Evolutionary conservation across 1,139 yeast genomes (phyloP), one percentile per base, ranked within the genome.

Genomic region (Lodderomyces theae): DNA sequence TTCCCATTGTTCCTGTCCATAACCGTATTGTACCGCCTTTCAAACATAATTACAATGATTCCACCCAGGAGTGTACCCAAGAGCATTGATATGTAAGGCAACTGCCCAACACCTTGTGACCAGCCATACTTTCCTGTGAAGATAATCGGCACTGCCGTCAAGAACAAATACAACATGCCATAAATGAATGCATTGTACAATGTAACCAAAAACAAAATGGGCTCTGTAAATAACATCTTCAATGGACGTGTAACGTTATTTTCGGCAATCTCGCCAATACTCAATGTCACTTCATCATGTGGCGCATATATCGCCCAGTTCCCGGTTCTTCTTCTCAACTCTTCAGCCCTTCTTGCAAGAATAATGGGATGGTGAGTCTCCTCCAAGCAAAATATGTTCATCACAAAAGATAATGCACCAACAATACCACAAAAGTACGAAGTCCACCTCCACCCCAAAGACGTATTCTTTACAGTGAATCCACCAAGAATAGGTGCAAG

Each of bases 241-340:
- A 86, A 40, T 4, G 96, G 95, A 63, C 95, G 76, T 4, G 82
- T 56, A 35, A 87, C 60, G 52, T 83, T 86, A 54, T 82, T 84
- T 51, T 82, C 80, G 22, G 72, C 76, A 47, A 88, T 79, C 52
- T 83, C 90, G 53, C 71, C 72, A 35, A 86, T 43, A 26, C 80
- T 70, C 38, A 86, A 66, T 41, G 74, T 72, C 42, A 81, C 74
- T 51, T 81, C 85, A 57, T 87, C 95, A 55, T 84, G 92, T 4
- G 94, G 82, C 18, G 96, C 95, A 54, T 79, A 80, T 41, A 87
- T 83, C 30, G 88, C 88, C 95, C 95, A 86, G 58, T 76, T 80
- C 1, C 72, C 72, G 3, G 75, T 69, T 55, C 74, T 56, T 55
- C 79, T 69, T 57, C 87, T 78, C 53, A 84, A 72, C 34, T 57